These are phyloP conservation scores for Neurospora cerealis DNA, from an alignment of 495 filamentous ascomycete genomes.

Conservation along the genomic window DNA sequence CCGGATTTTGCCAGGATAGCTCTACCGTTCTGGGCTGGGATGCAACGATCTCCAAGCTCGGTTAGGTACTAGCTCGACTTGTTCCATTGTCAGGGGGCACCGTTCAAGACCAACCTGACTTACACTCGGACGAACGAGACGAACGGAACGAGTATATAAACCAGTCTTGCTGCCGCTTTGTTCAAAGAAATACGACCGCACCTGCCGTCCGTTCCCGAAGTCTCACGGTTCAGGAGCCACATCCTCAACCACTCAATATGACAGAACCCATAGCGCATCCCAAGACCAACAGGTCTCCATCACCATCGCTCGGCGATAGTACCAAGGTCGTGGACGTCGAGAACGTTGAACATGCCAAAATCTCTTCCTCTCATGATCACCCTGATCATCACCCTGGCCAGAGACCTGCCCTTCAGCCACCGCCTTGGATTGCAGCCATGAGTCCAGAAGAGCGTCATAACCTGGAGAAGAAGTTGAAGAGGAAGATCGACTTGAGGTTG, in stretches of 20 bases:
- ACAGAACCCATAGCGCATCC: background rate
- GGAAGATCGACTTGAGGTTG: constrained; percentile 55
- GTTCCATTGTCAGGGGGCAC: background rate
- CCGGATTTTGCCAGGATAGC: background rate
- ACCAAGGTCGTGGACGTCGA: background rate
- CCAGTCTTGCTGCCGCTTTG: background rate
- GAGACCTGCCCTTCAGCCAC: constrained; percentile 23
- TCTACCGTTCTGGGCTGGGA: background rate
- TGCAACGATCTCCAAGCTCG: background rate
- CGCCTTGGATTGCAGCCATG: constrained; percentile 37
- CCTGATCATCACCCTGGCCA: background rate
- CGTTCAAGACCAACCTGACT: background rate
- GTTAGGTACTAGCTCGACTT: background rate
- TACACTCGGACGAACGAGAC: background rate
- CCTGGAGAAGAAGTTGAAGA: constrained; percentile 41
- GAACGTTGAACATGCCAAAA: background rate
- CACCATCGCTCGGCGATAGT: background rate
- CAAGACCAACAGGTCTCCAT: background rate
- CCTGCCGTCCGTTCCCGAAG: background rate
- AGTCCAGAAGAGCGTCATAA: constrained; percentile 35
- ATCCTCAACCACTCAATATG: background rate
- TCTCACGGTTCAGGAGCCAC: background rate
- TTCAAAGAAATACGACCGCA: background rate
- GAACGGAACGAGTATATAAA: background rate
- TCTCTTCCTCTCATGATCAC: background rate